phyloP scores from a whole-genome alignment of 1,139 yeast genomes.

The Pichia sp. region DNA sequence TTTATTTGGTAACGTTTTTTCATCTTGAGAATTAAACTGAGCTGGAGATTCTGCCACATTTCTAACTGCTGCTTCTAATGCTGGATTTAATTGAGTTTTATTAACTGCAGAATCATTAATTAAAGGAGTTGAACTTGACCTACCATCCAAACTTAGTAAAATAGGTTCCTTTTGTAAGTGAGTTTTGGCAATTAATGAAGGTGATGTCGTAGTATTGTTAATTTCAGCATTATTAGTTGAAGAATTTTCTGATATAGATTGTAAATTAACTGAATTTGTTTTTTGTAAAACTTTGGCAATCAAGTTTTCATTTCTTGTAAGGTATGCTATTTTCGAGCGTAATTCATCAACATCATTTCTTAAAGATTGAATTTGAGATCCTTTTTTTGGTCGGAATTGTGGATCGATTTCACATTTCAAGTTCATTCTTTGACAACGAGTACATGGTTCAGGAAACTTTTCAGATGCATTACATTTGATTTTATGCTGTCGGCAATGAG shows the following conservation, averaged over 20 bases:
- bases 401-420: slow-evolving; percentile 87
- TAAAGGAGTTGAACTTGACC: slow-evolving; percentile 29
- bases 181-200: slow-evolving; percentile 24
- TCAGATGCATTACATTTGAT: slow-evolving; percentile 89
- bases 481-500: slow-evolving; percentile 92
- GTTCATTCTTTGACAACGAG: slow-evolving; percentile 74
- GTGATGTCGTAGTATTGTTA: slow-evolving; percentile 4
- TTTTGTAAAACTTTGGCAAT: slow-evolving; percentile 55
- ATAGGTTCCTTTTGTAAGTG: slow-evolving; percentile 26
- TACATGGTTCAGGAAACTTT: slow-evolving; percentile 75
- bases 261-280: slow-evolving; percentile 5
- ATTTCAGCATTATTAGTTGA: neutral
- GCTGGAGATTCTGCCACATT: slow-evolving; percentile 20
- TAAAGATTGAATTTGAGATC: slow-evolving; percentile 79
- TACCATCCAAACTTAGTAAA: slow-evolving; percentile 22
- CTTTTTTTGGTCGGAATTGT: slow-evolving; percentile 83
- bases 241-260: slow-evolving; percentile 1
- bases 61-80: slow-evolving; percentile 20
- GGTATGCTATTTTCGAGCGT: slow-evolving; percentile 67
- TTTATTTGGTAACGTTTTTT: neutral
- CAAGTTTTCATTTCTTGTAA: slow-evolving; percentile 64
- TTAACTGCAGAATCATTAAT: slow-evolving; percentile 36
- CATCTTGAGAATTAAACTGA: slow-evolving; percentile 12
- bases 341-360: slow-evolving; percentile 81
- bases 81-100: slow-evolving; percentile 26